Evolutionary conservation across 768 basidiomycete species (phyloP), one percentile per base, ranked within the genome.

Genomic region (Inosperma sp.): DNA sequence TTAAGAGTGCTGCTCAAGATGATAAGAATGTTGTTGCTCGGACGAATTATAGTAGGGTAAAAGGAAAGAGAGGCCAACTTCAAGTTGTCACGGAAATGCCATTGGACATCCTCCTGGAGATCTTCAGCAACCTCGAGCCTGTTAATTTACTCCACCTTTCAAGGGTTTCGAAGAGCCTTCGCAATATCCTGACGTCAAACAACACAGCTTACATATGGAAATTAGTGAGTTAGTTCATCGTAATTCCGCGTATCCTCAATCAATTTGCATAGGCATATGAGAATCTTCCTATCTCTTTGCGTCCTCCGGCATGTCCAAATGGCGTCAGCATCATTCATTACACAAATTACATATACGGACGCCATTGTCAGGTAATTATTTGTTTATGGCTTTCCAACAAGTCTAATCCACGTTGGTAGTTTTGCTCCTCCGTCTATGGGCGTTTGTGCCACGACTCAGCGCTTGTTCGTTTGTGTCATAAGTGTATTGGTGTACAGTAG

Each of bases 141-240:
- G 23, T 59, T 12, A 74, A 78, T 52, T 58, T 78, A 8, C 60
- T 79, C n/a, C 59, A 64, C 48, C 62, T 77, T 6, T 67, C 72
- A 0, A 56, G 70, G 39, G 65, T 73, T 2, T 42, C 31, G 21
- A 51, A 36, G 30, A 19, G 13, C 16, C 16, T 51, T 21, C 41
- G 30, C n/a, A 30, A 7, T 16, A 7, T 44, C 7, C 40, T 51
- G 1, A 29, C 49, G 14, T 44, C 49, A 9, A 29, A 43, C 6
- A 23, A 51, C 36, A 4, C 39, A 5, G 13, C 3, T 17, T 35
- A 10, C 14, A 10, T 51, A 9, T 51, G 49, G 49, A 42, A 41
- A 35, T 14, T 13, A 16, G 49, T 51, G 33, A 9, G 41, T 13
- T 16, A 21, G 27, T 9, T 27, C 19, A 12, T 41, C 14, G 5